These are phyloP conservation scores for Volvox reticuliferus DNA, from an alignment of 139 green algal species.

Conservation along the genomic window DNA sequence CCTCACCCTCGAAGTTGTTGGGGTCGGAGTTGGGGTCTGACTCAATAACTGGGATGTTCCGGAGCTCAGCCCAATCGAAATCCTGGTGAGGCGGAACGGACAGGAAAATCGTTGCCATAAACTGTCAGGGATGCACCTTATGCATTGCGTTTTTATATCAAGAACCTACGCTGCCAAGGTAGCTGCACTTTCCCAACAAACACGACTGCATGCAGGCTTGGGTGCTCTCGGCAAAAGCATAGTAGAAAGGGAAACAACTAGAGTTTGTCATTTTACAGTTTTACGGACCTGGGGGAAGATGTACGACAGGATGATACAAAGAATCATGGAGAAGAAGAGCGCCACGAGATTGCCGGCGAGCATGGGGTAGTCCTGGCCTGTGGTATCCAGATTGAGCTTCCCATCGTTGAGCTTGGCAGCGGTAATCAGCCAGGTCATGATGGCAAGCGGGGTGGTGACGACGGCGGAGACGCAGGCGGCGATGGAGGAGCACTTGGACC, in stretches of 20 bases:
- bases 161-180: too few species aligned
- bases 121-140: too few species aligned
- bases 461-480: constrained; percentile 82
- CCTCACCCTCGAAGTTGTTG: constrained; percentile 49
- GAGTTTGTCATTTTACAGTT: too few species aligned
- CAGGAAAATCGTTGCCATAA: too few species aligned
- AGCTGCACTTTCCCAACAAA: too few species aligned
- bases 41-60: constrained; percentile 56
- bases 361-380: constrained; percentile 87
- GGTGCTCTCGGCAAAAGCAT: too few species aligned
- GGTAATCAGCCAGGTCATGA: constrained; percentile 77
- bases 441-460: constrained; percentile 57
- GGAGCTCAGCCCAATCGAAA: constrained; percentile 64
- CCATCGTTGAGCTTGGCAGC: constrained; percentile 54
- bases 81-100: constrained; percentile 12
- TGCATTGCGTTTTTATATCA: too few species aligned
- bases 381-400: constrained; percentile 48
- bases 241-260: too few species aligned
- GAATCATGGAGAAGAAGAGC: constrained; percentile 75
- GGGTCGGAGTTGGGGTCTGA: constrained; percentile 52
- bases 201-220: too few species aligned
- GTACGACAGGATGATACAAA: constrained; percentile 75
- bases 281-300: constrained; percentile 59
- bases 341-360: constrained; percentile 88
- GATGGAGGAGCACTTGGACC: constrained; percentile 74